Percentiles rank a stretch among this genome's conserved stretches.
phyloP scores from a whole-genome alignment of 192 early-diverging fungal genomes.

The Backusella sp. region DNA sequence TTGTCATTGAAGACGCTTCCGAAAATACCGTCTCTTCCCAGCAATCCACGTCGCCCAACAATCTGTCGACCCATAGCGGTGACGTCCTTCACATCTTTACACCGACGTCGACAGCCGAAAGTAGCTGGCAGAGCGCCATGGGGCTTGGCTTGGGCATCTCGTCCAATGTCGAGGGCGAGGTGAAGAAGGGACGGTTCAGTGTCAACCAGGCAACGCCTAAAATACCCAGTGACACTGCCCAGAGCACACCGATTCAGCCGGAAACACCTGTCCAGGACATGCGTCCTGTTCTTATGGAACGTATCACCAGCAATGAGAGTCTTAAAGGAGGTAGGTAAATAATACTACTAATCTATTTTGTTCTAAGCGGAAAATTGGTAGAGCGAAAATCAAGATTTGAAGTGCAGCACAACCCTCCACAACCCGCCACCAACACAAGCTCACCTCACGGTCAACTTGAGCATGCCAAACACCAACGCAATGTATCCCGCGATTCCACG shows the following conservation, averaged over 20 bases:
- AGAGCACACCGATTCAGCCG: neutral
- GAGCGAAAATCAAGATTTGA: constrained; percentile 37
- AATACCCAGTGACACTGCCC: neutral
- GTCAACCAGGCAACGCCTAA: constrained; percentile 32
- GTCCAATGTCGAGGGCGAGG: constrained; percentile 24
- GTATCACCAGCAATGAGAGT: constrained; percentile 12
- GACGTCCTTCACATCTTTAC: neutral
- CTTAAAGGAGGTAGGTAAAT: constrained; percentile 4
- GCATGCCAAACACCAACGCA: neutral
- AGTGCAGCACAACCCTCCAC: constrained; percentile 18
- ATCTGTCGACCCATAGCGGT: constrained; percentile 5
- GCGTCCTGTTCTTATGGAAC: neutral
- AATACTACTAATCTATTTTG: too few species aligned
- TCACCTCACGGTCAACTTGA: constrained; percentile 2
- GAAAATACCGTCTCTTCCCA: constrained; percentile 18
- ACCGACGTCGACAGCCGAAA: neutral
- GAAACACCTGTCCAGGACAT: neutral
- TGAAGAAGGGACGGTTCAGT: constrained; percentile 70
- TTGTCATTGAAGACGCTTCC: constrained; percentile 30
- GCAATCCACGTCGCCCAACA: constrained; percentile 5
- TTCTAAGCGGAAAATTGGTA: too few species aligned
- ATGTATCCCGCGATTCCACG: neutral
- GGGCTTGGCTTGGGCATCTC: constrained; percentile 22
- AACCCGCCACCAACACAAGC: neutral
- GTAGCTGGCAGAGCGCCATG: neutral